phyloP scores from a whole-genome alignment of 2,329 filamentous ascomycete species.

The Pestalotiopsis sp. region DNA sequence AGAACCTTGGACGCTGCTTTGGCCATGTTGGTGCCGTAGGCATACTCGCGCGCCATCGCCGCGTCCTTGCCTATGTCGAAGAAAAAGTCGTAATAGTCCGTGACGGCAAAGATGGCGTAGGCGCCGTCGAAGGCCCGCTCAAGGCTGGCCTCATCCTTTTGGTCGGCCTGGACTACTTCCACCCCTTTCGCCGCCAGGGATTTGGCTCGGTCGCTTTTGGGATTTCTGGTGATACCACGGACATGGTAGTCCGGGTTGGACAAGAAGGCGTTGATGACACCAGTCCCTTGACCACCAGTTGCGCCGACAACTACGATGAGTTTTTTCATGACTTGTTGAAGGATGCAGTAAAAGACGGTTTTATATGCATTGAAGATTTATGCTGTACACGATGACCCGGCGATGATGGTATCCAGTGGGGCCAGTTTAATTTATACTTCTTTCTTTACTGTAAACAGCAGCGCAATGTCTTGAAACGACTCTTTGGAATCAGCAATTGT shows the following conservation, averaged over 20 bases:
- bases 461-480: too few relatives aligned
- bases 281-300: slow-evolving; percentile 25
- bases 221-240: slow-evolving; percentile 12
- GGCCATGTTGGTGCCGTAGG: slow-evolving; percentile 12
- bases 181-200: background rate
- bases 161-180: slow-evolving; percentile 15
- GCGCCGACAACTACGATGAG: slow-evolving; percentile 23
- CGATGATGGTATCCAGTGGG: too few relatives aligned
- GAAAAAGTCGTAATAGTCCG: slow-evolving; percentile 15
- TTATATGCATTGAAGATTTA: too few relatives aligned
- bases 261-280: slow-evolving; percentile 21
- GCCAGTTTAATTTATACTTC: too few relatives aligned
- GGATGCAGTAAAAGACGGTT: too few relatives aligned
- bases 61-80: slow-evolving; percentile 1
- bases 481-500: too few relatives aligned
- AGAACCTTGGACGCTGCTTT: background rate
- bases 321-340: slow-evolving; percentile 8
- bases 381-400: too few relatives aligned
- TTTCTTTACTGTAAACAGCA: too few relatives aligned
- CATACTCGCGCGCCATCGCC: slow-evolving; percentile 9
- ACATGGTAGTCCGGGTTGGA: slow-evolving; percentile 20
- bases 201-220: background rate
- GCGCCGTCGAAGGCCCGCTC: slow-evolving; percentile 20
- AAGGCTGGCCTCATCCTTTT: slow-evolving; percentile 17
- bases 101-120: slow-evolving; percentile 26